A percentile compares a stretch with the other conserved stretches of the same genome.
Evolutionary conservation across 2,329 filamentous ascomycete species (phyloP).

Genomic region (Hymenoscyphus fraxineus): DNA sequence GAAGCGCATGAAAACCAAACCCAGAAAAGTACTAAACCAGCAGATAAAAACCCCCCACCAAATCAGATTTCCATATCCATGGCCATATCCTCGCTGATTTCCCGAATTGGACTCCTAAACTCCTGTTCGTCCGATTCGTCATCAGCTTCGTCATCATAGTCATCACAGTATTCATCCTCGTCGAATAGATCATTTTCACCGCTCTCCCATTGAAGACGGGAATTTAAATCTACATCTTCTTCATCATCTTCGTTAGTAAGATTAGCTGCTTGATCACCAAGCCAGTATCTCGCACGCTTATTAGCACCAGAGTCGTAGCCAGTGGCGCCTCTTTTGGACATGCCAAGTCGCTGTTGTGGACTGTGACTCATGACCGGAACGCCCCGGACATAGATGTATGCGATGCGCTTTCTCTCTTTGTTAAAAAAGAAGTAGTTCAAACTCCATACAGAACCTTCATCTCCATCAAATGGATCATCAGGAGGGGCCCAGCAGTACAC

Average conservation of each 20-base stretch:
- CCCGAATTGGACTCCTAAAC: slow-evolving; percentile 46
- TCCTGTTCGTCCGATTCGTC: slow-evolving; percentile 38
- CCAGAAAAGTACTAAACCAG: neutral
- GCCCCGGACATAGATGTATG: slow-evolving; percentile 89
- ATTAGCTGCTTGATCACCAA: slow-evolving; percentile 60
- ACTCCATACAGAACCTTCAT: slow-evolving; percentile 91
- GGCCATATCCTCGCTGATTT: slow-evolving; percentile 61
- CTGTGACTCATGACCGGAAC: slow-evolving; percentile 71
- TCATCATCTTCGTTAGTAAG: slow-evolving; percentile 40
- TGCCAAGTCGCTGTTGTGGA: slow-evolving; percentile 43
- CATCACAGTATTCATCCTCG: slow-evolving; percentile 42
- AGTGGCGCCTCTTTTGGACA: slow-evolving; percentile 29
- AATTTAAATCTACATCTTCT: slow-evolving; percentile 39
- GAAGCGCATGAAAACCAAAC: slow-evolving; percentile 6
- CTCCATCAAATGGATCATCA: slow-evolving; percentile 85
- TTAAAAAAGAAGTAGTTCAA: slow-evolving; percentile 98
- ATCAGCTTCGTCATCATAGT: slow-evolving; percentile 35
- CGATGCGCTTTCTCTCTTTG: slow-evolving; percentile 84
- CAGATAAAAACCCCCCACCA: slow-evolving; percentile 33
- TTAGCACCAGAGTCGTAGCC: slow-evolving; percentile 52
- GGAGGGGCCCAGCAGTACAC: slow-evolving; percentile 87
- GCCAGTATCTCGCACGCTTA: slow-evolving; percentile 86
- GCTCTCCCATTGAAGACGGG: slow-evolving; percentile 41
- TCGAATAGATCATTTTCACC: slow-evolving; percentile 51
- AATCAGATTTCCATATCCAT: slow-evolving; percentile 55